Base-by-base conservation (phyloP, 2,329 filamentous ascomycete genomes). In the Colletotrichum musae region DNA sequence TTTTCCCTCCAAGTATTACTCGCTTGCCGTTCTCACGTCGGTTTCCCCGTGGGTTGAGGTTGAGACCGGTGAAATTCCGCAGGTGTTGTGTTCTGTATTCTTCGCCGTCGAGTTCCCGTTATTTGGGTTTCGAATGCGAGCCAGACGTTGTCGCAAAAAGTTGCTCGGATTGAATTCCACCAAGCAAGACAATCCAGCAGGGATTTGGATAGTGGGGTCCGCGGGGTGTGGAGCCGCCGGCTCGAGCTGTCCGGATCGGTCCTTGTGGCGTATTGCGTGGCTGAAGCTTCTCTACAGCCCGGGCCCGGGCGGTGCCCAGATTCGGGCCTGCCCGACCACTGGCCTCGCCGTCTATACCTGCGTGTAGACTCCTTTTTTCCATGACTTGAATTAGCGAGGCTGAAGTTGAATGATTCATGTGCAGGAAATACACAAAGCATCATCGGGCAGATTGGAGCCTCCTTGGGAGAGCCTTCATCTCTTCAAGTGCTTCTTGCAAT, bases 181-280 rank as follows among this genome's bases (percentile, higher is more conserved):
- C 56, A 36, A 60, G 62, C 61, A 61, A 61, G 53, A 24, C 32
- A 36, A 48, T 47, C 48, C 41, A 47, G 56, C 66, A 69, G 66
- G 66, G 66, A 64, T 69, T 66, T 51, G 41, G 32, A 57, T 60
- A 51, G 61, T 69, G 66, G 66, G 66, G 66, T 60, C 66, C 62
- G 66, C 66, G 66, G 66, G 66, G 66, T 69, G 66, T 69, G 66
- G 66, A 54, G 62, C 66, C 66, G 66, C 16, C 66, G 62, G 62
- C 43, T 26, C 50, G 43, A 69, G 66, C 66, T 69, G 56, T 69
- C 62, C 66, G 61, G 62, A 60, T 69, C 62, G 43, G 66, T 59
- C 39, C 39, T 53, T 64, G 53, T 64, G 65, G 60, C 52, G 52
- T 21, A 16, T 10, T 16, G 10, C 18, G 9, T 50, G 47, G 21